Evolutionary conservation across 2,329 filamentous ascomycete species (phyloP), one percentile per base, ranked within the genome.

Genomic region (Cryphonectria naterciae): DNA sequence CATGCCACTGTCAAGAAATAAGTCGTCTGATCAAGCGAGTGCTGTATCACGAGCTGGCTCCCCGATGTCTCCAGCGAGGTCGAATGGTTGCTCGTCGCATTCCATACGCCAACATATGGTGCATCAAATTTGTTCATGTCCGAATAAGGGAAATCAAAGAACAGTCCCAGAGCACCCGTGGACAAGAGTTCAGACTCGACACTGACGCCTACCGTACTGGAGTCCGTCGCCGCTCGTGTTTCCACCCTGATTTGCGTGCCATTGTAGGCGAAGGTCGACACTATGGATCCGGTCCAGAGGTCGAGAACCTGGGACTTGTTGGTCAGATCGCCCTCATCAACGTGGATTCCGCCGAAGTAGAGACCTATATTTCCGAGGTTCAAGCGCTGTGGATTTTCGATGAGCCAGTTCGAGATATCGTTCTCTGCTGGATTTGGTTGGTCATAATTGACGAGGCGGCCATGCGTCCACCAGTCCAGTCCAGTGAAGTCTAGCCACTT

Each of bases 121-220:
- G 84, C 85, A 52, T 87, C 85, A 69, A 87, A 88, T 73, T 87
- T 87, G 73, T 85, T 84, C 37, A 77, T 76, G 22, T 81, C 83
- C 28, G 85, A 80, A 68, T 85, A 83, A 2, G 86, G 85, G 68
- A 86, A 88, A 68, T 88, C 85, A 68, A 88, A 82, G 73, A 86
- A 86, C 7, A 87, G 75, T 0, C 83, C 82, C 10, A 88, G 75
- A 5, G 75, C 73, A 0, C 79, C 81, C 1, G 73, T 72, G 5
- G 74, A 75, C 10, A 87, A 73, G 2, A 86, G 76, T 0, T 78
- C 74, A 0, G 84, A 87, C 17, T 79, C 76, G 15, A 87, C 76
- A 10, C 79, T 75, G 35, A 87, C 78, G 1, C 81, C 83, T 22
- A 87, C 73, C 22, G 83, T 83, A 72, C 86, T 84, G 0, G 82